Evolutionary conservation across 768 basidiomycete genomes (phyloP).

Genomic region (Xerocomellus dryophilus): DNA sequence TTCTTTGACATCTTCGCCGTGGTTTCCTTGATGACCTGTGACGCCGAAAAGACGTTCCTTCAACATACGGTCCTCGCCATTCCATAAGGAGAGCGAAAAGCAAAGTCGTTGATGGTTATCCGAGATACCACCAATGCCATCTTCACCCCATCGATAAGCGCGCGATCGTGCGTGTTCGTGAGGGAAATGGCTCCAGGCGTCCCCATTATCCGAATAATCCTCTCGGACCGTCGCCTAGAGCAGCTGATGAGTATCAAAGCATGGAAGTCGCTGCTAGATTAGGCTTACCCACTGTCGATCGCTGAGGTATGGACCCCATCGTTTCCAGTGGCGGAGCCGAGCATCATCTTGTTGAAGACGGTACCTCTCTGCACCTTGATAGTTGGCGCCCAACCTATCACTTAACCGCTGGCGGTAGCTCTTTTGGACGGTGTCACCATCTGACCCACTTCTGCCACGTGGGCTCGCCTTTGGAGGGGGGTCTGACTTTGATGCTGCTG

Average conservation of each 20-base stretch:
- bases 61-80: slow-evolving; percentile 88
- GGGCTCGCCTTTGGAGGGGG: slow-evolving; percentile 45
- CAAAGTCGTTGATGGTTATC: slow-evolving; percentile 96
- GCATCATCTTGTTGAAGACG: slow-evolving; percentile 80
- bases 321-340: slow-evolving; percentile 90
- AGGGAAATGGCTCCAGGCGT: slow-evolving; percentile 94
- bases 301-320: slow-evolving; percentile 97
- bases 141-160: slow-evolving; percentile 98
- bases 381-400: slow-evolving; percentile 62
- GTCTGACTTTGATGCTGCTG: slow-evolving; percentile 30
- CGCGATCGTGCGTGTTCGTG: slow-evolving; percentile 91
- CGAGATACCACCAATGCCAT: slow-evolving; percentile 94
- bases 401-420: slow-evolving; percentile 64
- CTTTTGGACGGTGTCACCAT: slow-evolving; percentile 20
- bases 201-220: slow-evolving; percentile 95
- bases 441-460: slow-evolving; percentile 2
- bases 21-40: slow-evolving; percentile 96
- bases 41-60: slow-evolving; percentile 97
- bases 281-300: slow-evolving; percentile 92
- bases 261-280: not conserved
- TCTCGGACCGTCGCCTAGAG: slow-evolving; percentile 93
- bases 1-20: slow-evolving; percentile 99
- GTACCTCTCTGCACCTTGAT: slow-evolving; percentile 78
- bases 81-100: slow-evolving; percentile 91
- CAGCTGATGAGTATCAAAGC: slow-evolving; percentile 10